Evolutionary conservation across 306 rosid genomes (phyloP).

Genomic region (Casuarina glauca): DNA sequence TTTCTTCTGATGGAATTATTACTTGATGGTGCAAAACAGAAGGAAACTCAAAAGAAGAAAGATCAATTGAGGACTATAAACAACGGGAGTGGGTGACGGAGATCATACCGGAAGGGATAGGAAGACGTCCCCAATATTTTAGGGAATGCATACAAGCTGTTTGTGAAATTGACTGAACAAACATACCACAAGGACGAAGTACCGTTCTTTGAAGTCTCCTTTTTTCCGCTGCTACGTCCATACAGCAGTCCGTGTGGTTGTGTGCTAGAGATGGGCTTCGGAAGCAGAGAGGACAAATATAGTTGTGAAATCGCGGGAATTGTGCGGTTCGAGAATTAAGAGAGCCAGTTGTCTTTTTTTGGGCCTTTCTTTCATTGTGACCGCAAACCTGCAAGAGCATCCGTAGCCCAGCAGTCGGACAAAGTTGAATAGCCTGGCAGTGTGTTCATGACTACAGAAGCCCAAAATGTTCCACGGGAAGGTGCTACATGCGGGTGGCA

Average conservation of each 20-base stretch:
- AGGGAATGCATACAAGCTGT: slow-evolving; percentile 25
- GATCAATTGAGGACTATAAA: neutral
- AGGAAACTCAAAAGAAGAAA: neutral
- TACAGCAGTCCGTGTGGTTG: no score
- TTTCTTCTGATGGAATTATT: neutral
- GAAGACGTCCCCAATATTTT: neutral
- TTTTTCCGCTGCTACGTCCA: neutral
- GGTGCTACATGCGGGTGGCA: no score
- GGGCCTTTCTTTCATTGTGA: neutral
- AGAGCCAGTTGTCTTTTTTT: neutral
- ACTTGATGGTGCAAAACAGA: neutral
- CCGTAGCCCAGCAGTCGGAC: neutral
- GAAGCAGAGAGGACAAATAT: no score
- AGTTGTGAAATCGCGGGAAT: neutral
- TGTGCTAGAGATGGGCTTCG: no score
- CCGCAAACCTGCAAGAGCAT: neutral
- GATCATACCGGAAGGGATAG: neutral
- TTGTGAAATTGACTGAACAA: slow-evolving; percentile 36
- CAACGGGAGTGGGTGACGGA: neutral
- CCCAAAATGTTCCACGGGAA: no score
- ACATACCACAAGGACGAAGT: neutral
- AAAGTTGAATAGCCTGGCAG: no score
- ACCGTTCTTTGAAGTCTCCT: neutral
- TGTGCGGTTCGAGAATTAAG: neutral
- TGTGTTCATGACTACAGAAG: no score